phyloP scores from a whole-genome alignment of 345 rosid genomes.

The Laguncularia racemosa region DNA sequence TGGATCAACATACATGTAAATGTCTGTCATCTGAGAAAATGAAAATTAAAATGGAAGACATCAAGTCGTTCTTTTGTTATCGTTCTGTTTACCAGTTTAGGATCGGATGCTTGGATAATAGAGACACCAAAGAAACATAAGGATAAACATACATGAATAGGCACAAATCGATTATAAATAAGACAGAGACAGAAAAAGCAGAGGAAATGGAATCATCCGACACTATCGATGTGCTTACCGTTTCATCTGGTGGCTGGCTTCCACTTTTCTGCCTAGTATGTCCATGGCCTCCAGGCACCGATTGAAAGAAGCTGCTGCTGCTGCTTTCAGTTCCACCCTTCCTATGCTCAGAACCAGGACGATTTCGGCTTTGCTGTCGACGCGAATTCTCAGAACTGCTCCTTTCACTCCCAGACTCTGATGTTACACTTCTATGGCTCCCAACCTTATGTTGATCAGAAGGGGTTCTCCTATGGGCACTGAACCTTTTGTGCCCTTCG shows the following conservation, averaged over 20 bases:
- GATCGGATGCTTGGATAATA: too few relatives aligned
- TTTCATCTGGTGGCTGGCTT: slow-evolving; percentile 9
- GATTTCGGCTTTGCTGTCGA: slow-evolving; percentile 7
- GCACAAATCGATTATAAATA: neutral
- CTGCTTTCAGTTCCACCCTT: slow-evolving; percentile 9
- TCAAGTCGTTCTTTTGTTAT: too few relatives aligned
- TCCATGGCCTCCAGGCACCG: slow-evolving; percentile 1
- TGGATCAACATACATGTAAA: neutral
- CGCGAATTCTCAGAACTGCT: slow-evolving; percentile 14
- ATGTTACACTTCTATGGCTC: slow-evolving; percentile 5
- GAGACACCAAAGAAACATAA: too few relatives aligned
- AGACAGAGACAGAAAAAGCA: neutral
- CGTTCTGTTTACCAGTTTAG: too few relatives aligned
- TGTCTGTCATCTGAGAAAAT: neutral
- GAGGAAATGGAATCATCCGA: neutral
- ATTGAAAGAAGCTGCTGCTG: slow-evolving; percentile 12
- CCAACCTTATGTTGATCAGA: slow-evolving; percentile 5
- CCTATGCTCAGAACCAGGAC: slow-evolving; percentile 6
- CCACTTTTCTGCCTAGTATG: slow-evolving; percentile 16
- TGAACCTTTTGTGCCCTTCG: neutral
- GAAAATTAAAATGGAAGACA: too few relatives aligned
- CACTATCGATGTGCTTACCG: slow-evolving; percentile 7
- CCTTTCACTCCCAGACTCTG: slow-evolving; percentile 19
- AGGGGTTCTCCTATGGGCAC: neutral
- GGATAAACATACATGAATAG: neutral